These are phyloP conservation scores for Hypoxylon sp. DNA, from an alignment of 2,329 filamentous ascomycete species.

Conservation along the genomic window DNA sequence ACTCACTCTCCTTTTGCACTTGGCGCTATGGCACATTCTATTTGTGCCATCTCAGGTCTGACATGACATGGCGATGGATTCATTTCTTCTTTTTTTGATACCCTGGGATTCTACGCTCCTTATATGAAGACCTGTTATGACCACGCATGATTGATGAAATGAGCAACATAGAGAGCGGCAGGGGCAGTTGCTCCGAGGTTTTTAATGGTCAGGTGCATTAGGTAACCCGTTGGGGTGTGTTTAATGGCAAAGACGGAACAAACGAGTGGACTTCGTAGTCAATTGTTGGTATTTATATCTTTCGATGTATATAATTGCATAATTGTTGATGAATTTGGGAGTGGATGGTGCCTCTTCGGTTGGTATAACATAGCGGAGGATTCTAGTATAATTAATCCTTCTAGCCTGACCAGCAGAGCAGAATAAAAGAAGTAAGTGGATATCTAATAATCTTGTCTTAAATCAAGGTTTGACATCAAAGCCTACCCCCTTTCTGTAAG, in stretches of 20 bases:
- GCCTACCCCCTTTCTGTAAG: too few relatives aligned
- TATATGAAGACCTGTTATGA: constrained; percentile 15
- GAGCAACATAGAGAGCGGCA: constrained; percentile 7
- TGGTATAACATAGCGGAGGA: background rate
- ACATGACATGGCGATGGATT: constrained; percentile 5
- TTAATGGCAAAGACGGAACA: constrained; percentile 4
- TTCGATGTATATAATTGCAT: constrained; percentile 30
- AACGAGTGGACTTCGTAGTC: constrained; percentile 2
- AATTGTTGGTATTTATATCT: constrained; percentile 17
- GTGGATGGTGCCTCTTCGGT: background rate
- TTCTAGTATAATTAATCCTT: too few relatives aligned
- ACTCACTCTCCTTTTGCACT: constrained; percentile 17
- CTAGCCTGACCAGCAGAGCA: too few relatives aligned
- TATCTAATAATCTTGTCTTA: too few relatives aligned
- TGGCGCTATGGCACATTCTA: constrained; percentile 7
- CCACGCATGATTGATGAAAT: constrained; percentile 8
- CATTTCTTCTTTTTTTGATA: constrained; percentile 21
- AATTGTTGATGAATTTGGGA: background rate
- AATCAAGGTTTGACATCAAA: too few relatives aligned
- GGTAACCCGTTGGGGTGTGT: constrained; percentile 1
- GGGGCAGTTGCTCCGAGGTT: constrained; percentile 5
- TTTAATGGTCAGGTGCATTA: constrained; percentile 19
- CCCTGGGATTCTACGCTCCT: constrained; percentile 26
- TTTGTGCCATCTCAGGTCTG: constrained; percentile 7
- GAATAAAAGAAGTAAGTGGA: too few relatives aligned